These are phyloP conservation scores for Hippophae rhamnoides DNA, from an alignment of 306 rosid species.

Conservation along the genomic window DNA sequence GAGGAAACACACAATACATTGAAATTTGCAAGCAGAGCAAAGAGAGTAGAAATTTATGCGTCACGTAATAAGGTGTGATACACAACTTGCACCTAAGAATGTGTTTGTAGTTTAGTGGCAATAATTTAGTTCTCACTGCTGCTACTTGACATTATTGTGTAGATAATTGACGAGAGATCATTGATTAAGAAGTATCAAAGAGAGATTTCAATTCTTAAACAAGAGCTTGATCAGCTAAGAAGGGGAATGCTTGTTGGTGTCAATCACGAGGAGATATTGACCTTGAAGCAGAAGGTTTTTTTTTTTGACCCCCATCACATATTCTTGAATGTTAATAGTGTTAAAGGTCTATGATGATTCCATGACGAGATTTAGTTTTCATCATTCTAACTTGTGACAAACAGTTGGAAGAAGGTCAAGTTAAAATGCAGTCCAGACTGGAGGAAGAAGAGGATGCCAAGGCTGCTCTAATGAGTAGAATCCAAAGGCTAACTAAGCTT, in stretches of 20 bases:
- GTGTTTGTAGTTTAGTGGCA: conserved; percentile 5
- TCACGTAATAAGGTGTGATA: conserved; percentile 80
- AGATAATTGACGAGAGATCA: conserved; percentile 98
- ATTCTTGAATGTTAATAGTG: background rate
- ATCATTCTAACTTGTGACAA: conserved; percentile 14
- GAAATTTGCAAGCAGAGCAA: conserved; percentile 98
- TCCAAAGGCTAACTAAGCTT: conserved; percentile 95
- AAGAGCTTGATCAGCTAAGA: conserved; percentile 91
- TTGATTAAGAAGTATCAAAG: conserved; percentile 92
- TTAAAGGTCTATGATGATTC: conserved; percentile 5
- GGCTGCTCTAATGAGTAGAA: conserved; percentile 99
- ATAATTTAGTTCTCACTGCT: conserved; percentile 10
- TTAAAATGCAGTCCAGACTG: conserved; percentile 93
- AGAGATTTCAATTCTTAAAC: conserved; percentile 85
- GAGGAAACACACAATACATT: conserved; percentile 99
- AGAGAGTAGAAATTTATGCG: conserved; percentile 92
- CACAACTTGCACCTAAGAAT: conserved; percentile 11
- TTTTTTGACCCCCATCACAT: conserved; percentile 1
- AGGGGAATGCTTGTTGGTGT: conserved; percentile 72
- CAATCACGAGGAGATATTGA: conserved; percentile 85
- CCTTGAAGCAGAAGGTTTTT: conserved; percentile 77
- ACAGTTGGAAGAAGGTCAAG: conserved; percentile 98
- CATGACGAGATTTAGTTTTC: conserved; percentile 10
- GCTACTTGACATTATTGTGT: conserved; percentile 15
- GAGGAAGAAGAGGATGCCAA: conserved; percentile 99